phyloP scores from a whole-genome alignment of 148 eudicot species.

The Camellia sinensis region DNA sequence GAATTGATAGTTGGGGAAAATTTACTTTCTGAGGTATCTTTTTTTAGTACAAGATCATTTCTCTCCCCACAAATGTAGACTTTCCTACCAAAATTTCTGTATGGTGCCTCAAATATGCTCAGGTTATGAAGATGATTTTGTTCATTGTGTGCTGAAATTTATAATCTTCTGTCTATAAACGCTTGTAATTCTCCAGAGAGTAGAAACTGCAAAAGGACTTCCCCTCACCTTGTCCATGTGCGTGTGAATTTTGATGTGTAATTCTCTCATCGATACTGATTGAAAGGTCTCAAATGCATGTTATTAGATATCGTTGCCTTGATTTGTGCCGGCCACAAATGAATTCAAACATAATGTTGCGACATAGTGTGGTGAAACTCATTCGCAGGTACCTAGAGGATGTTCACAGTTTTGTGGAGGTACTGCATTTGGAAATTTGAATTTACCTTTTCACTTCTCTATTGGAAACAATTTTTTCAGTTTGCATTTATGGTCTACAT shows the following conservation, averaged over 20 bases:
- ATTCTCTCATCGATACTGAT: not conserved
- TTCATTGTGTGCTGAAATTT: not conserved
- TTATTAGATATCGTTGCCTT: slow-evolving; percentile 82
- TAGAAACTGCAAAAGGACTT: not conserved
- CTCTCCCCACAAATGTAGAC: too few relatives aligned
- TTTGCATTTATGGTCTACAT: not conserved
- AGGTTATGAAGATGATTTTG: too few relatives aligned
- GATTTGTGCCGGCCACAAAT: slow-evolving; percentile 83
- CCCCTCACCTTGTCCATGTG: not conserved
- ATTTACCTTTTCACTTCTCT: slow-evolving; percentile 2
- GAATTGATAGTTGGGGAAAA: too few relatives aligned
- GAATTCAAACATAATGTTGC: slow-evolving; percentile 69
- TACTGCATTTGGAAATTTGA: slow-evolving; percentile 21
- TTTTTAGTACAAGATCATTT: too few relatives aligned
- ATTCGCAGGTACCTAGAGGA: slow-evolving; percentile 89
- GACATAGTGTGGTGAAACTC: slow-evolving; percentile 77
- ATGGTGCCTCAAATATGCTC: too few relatives aligned
- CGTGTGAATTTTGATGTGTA: not conserved
- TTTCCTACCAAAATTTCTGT: too few relatives aligned
- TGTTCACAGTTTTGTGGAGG: slow-evolving; percentile 87
- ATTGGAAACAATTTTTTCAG: slow-evolving; percentile 8
- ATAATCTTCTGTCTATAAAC: not conserved
- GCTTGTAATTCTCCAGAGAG: not conserved
- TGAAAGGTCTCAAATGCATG: slow-evolving; percentile 11
- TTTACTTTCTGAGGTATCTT: too few relatives aligned